Evolutionary conservation across 305 asterid genomes (phyloP).

Genomic region (Euphrasia arctica): DNA sequence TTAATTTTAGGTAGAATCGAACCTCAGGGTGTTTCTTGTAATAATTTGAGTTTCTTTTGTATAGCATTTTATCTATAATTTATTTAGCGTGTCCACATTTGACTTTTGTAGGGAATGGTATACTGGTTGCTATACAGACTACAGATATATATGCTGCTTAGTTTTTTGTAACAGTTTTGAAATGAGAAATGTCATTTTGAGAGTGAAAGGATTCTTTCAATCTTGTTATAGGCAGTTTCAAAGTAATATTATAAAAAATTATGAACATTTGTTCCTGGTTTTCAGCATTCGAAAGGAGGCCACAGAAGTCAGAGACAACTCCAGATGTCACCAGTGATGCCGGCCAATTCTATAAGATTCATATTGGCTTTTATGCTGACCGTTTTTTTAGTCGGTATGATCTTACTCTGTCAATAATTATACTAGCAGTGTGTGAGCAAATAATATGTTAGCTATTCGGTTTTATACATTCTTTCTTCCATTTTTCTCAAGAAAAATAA

Average conservation of each 20-base stretch:
- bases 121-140: slow-evolving; percentile 3
- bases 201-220: slow-evolving; percentile 6
- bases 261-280: slow-evolving; percentile 22
- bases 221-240: neutral
- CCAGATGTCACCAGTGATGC: slow-evolving; percentile 34
- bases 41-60: neutral
- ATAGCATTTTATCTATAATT: neutral
- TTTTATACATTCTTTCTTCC: neutral
- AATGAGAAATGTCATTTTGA: neutral
- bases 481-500: neutral
- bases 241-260: slow-evolving; percentile 5
- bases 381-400: slow-evolving; percentile 64
- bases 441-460: slow-evolving; percentile 1
- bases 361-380: slow-evolving; percentile 55
- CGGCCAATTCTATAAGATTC: slow-evolving; percentile 49
- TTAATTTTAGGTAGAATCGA: neutral
- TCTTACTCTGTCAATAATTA: slow-evolving; percentile 16
- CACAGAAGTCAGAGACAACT: slow-evolving; percentile 48
- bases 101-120: neutral
- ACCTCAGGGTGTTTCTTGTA: neutral
- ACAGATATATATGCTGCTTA: neutral
- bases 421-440: slow-evolving; percentile 3
- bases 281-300: slow-evolving; percentile 51
- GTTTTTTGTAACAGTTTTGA: neutral
- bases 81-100: neutral